Conservation (phyloP, 1,284 basidiomycete genomes). For the Melampsora larici-populina region DNA sequence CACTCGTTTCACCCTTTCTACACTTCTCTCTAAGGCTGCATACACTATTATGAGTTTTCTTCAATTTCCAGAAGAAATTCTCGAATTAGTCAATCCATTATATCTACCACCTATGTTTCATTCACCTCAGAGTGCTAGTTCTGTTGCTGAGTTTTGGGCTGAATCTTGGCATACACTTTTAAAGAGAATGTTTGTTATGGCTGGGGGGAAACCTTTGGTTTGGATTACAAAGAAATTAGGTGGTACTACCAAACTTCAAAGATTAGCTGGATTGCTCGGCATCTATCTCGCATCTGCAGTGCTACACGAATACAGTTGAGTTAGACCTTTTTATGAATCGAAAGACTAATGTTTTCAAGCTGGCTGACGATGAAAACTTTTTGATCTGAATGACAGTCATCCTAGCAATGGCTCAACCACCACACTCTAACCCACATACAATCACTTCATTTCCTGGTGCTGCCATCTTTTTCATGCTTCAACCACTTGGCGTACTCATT, state of each 20-base stretch:
- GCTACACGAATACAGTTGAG: slow-evolving; percentile 7
- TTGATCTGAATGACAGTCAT: background rate
- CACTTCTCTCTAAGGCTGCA: background rate
- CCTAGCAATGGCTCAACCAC: background rate
- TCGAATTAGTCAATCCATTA: background rate
- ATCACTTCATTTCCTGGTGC: slow-evolving; percentile 4
- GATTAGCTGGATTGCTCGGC: background rate
- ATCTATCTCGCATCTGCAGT: background rate
- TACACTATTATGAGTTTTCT: background rate
- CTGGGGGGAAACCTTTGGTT: slow-evolving; percentile 10
- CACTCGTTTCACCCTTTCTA: background rate
- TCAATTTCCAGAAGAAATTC: background rate
- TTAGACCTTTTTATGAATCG: background rate
- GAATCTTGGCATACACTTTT: background rate
- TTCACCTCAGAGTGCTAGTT: background rate
- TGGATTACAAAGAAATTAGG: no score
- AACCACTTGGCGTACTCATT: slow-evolving; percentile 10
- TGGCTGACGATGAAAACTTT: background rate
- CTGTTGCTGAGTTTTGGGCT: background rate
- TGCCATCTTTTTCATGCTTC: background rate
- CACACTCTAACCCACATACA: background rate
- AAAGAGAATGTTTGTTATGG: background rate
- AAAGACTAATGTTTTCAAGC: background rate
- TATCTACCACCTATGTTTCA: slow-evolving; percentile 5
- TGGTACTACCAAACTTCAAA: background rate